phyloP scores from a whole-genome alignment of 2,329 filamentous ascomycete genomes.

The Penicillium oxalicum region DNA sequence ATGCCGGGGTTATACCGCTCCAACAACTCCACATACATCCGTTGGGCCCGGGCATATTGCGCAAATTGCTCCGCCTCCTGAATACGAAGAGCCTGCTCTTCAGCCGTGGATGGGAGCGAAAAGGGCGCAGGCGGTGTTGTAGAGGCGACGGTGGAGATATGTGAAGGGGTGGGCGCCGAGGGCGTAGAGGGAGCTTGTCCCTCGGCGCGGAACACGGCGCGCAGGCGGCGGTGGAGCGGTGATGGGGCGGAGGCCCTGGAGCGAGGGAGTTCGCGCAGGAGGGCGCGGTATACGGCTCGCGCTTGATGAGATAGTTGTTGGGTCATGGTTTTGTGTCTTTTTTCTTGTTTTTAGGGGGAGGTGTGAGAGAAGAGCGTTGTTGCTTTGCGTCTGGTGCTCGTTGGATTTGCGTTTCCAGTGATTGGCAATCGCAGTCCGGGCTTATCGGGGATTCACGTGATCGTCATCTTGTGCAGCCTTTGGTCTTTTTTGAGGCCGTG shows the following conservation, averaged over 20 bases:
- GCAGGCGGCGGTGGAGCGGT: constrained; percentile 64
- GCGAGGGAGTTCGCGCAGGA: constrained; percentile 83
- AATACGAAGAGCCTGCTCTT: constrained; percentile 23
- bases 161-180: constrained; percentile 8
- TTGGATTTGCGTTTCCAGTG: background rate
- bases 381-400: background rate
- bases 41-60: constrained; percentile 77
- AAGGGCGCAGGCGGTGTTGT: constrained; percentile 8
- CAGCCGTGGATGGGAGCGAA: constrained; percentile 8
- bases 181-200: constrained; percentile 22
- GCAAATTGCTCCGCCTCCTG: constrained; percentile 69
- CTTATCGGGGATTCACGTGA: constrained; percentile 4
- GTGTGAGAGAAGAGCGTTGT: background rate
- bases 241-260: constrained; percentile 59
- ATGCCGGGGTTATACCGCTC: constrained; percentile 94
- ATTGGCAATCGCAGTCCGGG: too few relatives aligned
- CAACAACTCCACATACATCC: constrained; percentile 71
- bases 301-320: constrained; percentile 35
- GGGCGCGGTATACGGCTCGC: constrained; percentile 76
- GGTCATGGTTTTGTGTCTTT: constrained; percentile 11
- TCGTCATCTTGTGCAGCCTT: background rate
- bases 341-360: background rate
- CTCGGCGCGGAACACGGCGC: constrained; percentile 51
- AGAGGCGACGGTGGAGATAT: constrained; percentile 19
- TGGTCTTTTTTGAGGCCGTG: background rate